Conservation (phyloP, 768 basidiomycete genomes). For the Hirschioporus abietinus region DNA sequence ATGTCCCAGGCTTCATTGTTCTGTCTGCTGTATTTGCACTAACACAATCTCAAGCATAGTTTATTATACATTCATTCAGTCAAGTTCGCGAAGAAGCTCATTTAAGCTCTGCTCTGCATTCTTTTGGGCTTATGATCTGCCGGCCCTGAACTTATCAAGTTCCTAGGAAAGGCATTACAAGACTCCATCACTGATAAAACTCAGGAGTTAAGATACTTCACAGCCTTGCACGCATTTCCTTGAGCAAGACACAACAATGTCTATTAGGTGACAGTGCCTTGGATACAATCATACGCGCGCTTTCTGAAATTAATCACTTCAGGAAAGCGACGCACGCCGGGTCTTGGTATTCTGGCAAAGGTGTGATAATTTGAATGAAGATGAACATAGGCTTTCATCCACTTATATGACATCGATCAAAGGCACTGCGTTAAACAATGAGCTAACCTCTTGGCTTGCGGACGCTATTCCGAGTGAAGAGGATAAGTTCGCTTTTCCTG, state of each 20-base stretch:
- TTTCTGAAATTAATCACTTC: neutral
- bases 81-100: too few relatives aligned
- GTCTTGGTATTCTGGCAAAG: constrained; percentile 79
- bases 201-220: neutral
- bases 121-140: too few relatives aligned
- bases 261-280: neutral
- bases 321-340: constrained; percentile 81
- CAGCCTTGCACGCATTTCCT: too few relatives aligned
- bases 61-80: neutral
- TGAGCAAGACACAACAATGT: neutral
- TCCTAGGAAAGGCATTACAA: too few relatives aligned
- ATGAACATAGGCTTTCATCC: constrained; percentile 13
- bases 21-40: constrained; percentile 6
- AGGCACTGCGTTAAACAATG: constrained; percentile 35
- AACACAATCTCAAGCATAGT: constrained; percentile 4
- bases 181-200: too few relatives aligned
- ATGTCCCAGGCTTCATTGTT: constrained; percentile 24
- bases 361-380: constrained; percentile 29
- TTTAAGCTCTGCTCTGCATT: too few relatives aligned
- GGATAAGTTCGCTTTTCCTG: constrained; percentile 53
- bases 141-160: too few relatives aligned
- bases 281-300: neutral
- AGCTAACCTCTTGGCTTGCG: constrained; percentile 57
- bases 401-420: constrained; percentile 8
- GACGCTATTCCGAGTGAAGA: constrained; percentile 43